These are phyloP conservation scores for Pichia sp. DNA, from an alignment of 1,139 yeast genomes.

Conservation along the genomic window DNA sequence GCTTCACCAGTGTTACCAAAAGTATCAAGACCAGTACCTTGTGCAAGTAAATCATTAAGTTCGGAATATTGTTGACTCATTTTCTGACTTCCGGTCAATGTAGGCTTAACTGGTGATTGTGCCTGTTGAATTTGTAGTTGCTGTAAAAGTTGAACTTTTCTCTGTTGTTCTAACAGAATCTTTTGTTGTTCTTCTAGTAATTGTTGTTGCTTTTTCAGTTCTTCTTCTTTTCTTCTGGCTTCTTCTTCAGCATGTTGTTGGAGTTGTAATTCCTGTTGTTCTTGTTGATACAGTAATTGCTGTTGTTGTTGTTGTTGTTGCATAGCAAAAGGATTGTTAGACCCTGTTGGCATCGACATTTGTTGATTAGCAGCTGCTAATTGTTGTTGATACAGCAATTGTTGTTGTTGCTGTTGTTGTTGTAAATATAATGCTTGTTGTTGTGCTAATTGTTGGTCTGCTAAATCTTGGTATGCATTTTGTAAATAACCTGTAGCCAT, in stretches of 20 bases:
- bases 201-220: constrained; percentile 23
- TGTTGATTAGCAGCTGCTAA: constrained; percentile 30
- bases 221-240: constrained; percentile 32
- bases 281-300: constrained; percentile 29
- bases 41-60: constrained; percentile 69
- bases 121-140: constrained; percentile 7
- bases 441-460: constrained; percentile 30
- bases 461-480: constrained; percentile 31
- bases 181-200: constrained; percentile 24
- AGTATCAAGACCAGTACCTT: constrained; percentile 91
- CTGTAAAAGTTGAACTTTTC: constrained; percentile 26
- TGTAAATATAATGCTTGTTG: constrained; percentile 18
- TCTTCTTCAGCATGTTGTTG: constrained; percentile 28
- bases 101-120: constrained; percentile 34
- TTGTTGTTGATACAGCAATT: constrained; percentile 29
- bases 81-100: constrained; percentile 41
- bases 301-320: constrained; percentile 18
- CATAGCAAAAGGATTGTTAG: constrained; percentile 87
- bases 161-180: constrained; percentile 29
- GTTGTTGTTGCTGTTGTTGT: constrained; percentile 33
- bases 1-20: constrained; percentile 90
- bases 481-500: constrained; percentile 46
- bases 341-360: constrained; percentile 50
- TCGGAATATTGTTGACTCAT: constrained; percentile 57
- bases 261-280: constrained; percentile 10